phyloP scores from a whole-genome alignment of 2,329 filamentous ascomycete genomes.

The Didymellaceae sp. region DNA sequence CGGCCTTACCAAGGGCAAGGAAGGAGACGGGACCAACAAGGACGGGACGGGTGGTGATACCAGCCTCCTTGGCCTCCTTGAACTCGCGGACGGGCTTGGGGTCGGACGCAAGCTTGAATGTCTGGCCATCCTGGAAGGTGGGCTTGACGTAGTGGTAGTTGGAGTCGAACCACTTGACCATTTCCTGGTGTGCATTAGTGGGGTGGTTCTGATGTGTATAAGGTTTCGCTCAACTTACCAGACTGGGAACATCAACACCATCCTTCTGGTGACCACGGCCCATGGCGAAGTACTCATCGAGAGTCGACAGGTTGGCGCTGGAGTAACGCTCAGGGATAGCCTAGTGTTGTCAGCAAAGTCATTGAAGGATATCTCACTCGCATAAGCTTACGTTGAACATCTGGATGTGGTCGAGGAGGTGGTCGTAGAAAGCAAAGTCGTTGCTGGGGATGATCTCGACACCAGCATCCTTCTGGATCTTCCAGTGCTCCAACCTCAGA shows the following conservation, averaged over 20 bases:
- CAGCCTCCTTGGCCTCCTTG: constrained; percentile 96
- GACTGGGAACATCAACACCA: constrained; percentile 86
- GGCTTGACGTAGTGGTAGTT: constrained; percentile 99
- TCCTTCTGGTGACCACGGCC: constrained; percentile 97
- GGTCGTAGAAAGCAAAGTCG: constrained; percentile 98
- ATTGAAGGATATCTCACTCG: background rate
- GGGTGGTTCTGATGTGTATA: too few relatives aligned
- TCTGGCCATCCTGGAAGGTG: constrained; percentile 95
- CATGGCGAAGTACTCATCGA: constrained; percentile 99
- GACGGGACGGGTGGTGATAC: constrained; percentile 90
- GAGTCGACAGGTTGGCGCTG: constrained; percentile 81
- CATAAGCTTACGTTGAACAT: constrained; percentile 80
- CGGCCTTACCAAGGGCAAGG: constrained; percentile 96
- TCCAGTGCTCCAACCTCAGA: constrained; percentile 96
- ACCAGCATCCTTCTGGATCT: constrained; percentile 98
- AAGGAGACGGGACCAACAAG: constrained; percentile 96
- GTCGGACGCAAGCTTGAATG: constrained; percentile 83
- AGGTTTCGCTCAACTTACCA: constrained; percentile 57
- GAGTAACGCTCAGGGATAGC: constrained; percentile 93
- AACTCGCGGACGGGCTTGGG: constrained; percentile 96
- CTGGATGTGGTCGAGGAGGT: constrained; percentile 97
- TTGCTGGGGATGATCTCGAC: constrained; percentile 99
- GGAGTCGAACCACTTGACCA: constrained; percentile 99
- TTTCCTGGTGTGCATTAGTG: constrained; percentile 67
- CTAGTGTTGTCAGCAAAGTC: constrained; percentile 54